These are phyloP conservation scores for Rhynchospora tenuis DNA, from an alignment of 176 grass and related monocot species.

Conservation along the genomic window DNA sequence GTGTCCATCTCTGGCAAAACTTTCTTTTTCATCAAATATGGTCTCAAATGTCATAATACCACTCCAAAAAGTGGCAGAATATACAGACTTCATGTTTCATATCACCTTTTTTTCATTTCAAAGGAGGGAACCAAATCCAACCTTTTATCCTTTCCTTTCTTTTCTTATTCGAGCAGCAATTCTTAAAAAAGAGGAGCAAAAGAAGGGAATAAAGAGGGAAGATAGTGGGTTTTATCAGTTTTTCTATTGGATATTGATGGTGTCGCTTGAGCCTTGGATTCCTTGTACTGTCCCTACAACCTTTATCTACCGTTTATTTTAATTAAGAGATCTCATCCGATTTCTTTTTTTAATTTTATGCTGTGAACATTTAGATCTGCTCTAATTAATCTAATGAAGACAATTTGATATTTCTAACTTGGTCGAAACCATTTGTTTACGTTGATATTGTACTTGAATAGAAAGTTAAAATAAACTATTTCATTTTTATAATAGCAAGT, in stretches of 20 bases:
- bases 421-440: neutral
- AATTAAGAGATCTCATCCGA: neutral
- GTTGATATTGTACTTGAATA: neutral
- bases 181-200: conserved; percentile 12
- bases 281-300: conserved; percentile 42
- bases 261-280: conserved; percentile 48
- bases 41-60: neutral
- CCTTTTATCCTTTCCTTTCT: conserved; percentile 25
- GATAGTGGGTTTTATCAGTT: conserved; percentile 3
- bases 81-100: neutral
- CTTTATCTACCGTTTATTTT: neutral
- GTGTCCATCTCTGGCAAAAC: neutral
- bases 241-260: conserved; percentile 22
- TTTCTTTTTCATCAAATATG: neutral
- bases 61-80: neutral
- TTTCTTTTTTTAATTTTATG: neutral
- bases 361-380: neutral
- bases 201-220: conserved; percentile 14
- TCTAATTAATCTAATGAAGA: neutral
- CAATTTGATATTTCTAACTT: neutral
- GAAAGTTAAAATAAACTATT: neutral
- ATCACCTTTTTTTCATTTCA: conserved; percentile 2
- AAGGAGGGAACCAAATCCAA: conserved; percentile 32
- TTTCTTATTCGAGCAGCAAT: conserved; percentile 10
- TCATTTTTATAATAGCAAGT: too few relatives aligned